These are phyloP conservation scores for Tephrocybe sp. DNA, from an alignment of 768 basidiomycete genomes.

Conservation along the genomic window DNA sequence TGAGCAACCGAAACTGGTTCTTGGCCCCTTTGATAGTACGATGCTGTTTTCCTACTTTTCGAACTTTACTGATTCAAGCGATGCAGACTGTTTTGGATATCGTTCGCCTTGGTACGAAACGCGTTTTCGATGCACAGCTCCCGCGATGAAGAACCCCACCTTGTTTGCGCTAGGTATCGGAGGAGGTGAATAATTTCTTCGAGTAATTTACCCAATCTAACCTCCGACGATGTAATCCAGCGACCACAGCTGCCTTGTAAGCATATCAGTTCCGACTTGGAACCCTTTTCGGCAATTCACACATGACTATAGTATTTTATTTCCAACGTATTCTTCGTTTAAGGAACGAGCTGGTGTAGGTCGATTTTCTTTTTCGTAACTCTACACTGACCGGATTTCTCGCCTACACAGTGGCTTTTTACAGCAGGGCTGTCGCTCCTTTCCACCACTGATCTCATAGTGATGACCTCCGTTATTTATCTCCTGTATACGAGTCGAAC, in stretches of 20 bases:
- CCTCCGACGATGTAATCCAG: background rate
- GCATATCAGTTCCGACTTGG: background rate
- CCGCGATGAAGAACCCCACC: no score
- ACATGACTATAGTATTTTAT: background rate
- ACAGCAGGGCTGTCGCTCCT: conserved; percentile 6
- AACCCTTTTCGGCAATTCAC: background rate
- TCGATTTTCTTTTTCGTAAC: background rate
- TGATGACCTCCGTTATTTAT: conserved; percentile 6
- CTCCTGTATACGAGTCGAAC: conserved; percentile 9
- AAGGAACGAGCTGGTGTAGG: conserved; percentile 2
- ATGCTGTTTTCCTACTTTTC: background rate
- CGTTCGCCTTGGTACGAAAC: background rate
- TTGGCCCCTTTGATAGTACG: background rate
- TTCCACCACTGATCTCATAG: conserved; percentile 1
- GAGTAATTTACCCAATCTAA: background rate
- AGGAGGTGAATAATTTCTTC: background rate
- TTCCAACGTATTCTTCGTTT: conserved; percentile 9
- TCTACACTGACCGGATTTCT: background rate
- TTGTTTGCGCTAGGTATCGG: background rate
- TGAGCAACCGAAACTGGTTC: background rate
- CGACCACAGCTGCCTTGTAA: conserved; percentile 7
- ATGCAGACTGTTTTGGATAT: background rate
- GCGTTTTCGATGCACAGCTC: background rate
- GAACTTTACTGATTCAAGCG: background rate
- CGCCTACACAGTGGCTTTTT: conserved; percentile 6